Conservation (phyloP, 805 yeast species). For the Sugiyamaella chiloensis region DNA sequence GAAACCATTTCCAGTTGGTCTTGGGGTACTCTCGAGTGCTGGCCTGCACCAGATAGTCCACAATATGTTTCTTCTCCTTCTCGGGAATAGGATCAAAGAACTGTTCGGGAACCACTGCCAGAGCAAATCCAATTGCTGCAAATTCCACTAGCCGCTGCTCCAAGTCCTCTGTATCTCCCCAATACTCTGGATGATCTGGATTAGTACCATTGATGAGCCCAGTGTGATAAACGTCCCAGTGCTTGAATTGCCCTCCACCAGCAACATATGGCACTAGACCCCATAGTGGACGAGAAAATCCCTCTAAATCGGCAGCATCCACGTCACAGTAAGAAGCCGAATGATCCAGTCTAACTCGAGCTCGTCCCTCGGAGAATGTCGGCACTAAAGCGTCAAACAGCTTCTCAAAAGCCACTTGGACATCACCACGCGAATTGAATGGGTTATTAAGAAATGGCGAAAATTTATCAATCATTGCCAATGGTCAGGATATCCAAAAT, state of each 20-base stretch:
- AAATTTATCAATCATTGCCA: not conserved
- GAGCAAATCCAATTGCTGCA: conserved; percentile 32
- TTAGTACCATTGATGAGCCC: conserved; percentile 30
- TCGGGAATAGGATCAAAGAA: conserved; percentile 30
- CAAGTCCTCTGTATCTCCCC: conserved; percentile 28
- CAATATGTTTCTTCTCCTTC: conserved; percentile 22
- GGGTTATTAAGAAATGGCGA: conserved; percentile 12
- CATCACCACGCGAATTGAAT: conserved; percentile 11
- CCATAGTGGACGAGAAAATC: conserved; percentile 32
- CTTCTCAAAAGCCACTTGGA: conserved; percentile 11
- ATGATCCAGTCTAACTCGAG: conserved; percentile 15
- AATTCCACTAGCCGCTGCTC: conserved; percentile 31
- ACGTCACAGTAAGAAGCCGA: conserved; percentile 21
- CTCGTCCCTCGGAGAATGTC: conserved; percentile 15
- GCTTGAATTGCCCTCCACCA: conserved; percentile 23
- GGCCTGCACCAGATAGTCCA: conserved; percentile 21
- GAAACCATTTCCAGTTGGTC: conserved; percentile 29
- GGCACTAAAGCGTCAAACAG: conserved; percentile 16
- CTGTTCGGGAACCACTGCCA: conserved; percentile 27
- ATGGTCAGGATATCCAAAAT: too few species aligned
- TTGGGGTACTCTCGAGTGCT: conserved; percentile 17
- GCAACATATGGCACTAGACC: conserved; percentile 28
- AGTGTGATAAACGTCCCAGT: conserved; percentile 24
- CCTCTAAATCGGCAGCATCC: conserved; percentile 30
- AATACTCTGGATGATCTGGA: conserved; percentile 28